Evolutionary conservation across 1,139 yeast genomes (phyloP).

Genomic region (Pichia cactophila): DNA sequence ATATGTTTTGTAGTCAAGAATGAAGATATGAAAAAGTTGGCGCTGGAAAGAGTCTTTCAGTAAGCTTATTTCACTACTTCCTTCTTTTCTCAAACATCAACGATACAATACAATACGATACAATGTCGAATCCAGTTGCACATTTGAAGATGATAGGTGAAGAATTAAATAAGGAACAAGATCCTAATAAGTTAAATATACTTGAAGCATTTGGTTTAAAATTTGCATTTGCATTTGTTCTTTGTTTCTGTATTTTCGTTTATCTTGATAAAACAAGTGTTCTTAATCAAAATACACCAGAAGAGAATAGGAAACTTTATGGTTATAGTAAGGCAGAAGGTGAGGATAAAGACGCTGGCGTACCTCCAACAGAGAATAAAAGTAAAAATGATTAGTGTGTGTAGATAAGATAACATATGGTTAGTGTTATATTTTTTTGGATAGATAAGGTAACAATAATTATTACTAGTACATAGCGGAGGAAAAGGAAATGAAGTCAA

Average conservation of each 20-base stretch:
- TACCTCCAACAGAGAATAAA: not conserved
- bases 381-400: not conserved
- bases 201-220: conserved; percentile 19
- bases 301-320: conserved; percentile 14
- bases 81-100: not conserved
- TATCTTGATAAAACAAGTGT: conserved; percentile 20
- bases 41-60: too few relatives aligned
- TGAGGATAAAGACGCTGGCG: not conserved
- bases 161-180: conserved; percentile 6
- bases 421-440: not conserved
- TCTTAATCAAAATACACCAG: conserved; percentile 18
- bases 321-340: not conserved
- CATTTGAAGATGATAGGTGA: conserved; percentile 14
- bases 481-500: not conserved
- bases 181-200: conserved; percentile 9
- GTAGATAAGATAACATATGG: not conserved
- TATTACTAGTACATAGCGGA: not conserved
- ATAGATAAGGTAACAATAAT: not conserved
- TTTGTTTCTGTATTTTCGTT: conserved; percentile 17
- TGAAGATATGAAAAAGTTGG: too few relatives aligned
- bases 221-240: conserved; percentile 18
- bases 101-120: too few relatives aligned
- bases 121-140: conserved; percentile 16
- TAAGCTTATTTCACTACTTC: too few relatives aligned
- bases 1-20: too few relatives aligned